phyloP scores from a whole-genome alignment of 2,329 filamentous ascomycete species.

The Ceratocystis harringtonii region DNA sequence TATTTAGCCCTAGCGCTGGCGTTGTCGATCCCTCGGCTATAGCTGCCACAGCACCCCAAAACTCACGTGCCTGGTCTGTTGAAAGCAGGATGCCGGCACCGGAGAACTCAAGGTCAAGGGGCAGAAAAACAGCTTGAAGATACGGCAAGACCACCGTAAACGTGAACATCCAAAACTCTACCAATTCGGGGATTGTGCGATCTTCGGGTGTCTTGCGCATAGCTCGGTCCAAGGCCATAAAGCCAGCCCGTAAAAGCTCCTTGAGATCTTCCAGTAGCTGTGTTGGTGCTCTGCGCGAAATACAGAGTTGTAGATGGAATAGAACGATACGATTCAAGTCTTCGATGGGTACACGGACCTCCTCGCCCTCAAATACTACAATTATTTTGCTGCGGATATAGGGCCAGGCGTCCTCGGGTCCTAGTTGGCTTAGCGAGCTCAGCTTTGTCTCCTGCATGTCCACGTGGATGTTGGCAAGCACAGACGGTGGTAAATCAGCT shows the following conservation, averaged over 20 bases:
- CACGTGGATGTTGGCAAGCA: conserved; percentile 12
- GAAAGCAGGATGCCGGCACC: conserved; percentile 69
- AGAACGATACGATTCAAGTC: conserved; percentile 70
- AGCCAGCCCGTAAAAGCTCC: conserved; percentile 66
- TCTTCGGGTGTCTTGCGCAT: conserved; percentile 68
- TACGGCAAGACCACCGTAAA: conserved; percentile 86
- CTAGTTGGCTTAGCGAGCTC: conserved; percentile 10
- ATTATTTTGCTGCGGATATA: conserved; percentile 61
- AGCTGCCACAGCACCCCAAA: conserved; percentile 57
- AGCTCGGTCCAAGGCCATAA: conserved; percentile 71
- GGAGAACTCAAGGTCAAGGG: conserved; percentile 82
- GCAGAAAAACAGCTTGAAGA: conserved; percentile 87
- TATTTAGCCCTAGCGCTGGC: conserved; percentile 34
- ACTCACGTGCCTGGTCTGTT: conserved; percentile 65
- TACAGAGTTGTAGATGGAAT: conserved; percentile 62
- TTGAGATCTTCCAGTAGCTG: conserved; percentile 61
- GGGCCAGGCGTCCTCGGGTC: conserved; percentile 67
- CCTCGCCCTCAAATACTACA: conserved; percentile 68
- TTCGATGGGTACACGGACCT: conserved; percentile 63
- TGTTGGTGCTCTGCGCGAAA: conserved; percentile 56
- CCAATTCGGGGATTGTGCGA: conserved; percentile 72
- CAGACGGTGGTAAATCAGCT: conserved; percentile 11
- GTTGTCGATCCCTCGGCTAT: conserved; percentile 12
- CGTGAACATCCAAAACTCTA: conserved; percentile 87
- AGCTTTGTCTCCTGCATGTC: conserved; percentile 13